Percentiles rank a stretch among this genome's conserved stretches.
Conservation (phyloP, 1,139 yeast genomes). For the Lodderomyces elongisporus region DNA sequence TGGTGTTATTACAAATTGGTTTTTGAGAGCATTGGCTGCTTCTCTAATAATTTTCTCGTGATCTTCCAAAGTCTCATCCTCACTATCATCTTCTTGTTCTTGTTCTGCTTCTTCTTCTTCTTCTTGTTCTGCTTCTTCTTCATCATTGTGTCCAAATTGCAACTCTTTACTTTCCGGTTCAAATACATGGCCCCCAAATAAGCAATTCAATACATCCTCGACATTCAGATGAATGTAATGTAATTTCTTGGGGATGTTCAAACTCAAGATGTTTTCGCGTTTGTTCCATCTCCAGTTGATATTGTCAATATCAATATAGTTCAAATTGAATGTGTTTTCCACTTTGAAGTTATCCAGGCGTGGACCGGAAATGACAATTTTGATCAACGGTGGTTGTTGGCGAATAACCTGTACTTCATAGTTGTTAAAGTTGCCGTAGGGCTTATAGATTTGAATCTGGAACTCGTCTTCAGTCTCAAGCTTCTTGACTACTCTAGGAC, state of each 20-base stretch:
- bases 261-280: constrained; percentile 32
- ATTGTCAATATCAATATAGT: constrained; percentile 28
- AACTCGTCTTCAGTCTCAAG: constrained; percentile 34
- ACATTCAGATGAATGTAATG: constrained; percentile 12
- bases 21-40: constrained; percentile 6
- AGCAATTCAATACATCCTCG: constrained; percentile 12
- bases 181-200: constrained; percentile 4
- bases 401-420: constrained; percentile 37
- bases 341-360: constrained; percentile 30
- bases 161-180: neutral
- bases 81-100: constrained; percentile 2
- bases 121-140: constrained; percentile 1
- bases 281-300: constrained; percentile 36
- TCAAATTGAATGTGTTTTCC: constrained; percentile 28
- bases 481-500: constrained; percentile 33
- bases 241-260: constrained; percentile 35
- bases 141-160: neutral
- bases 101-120: constrained; percentile 1
- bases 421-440: constrained; percentile 30
- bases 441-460: constrained; percentile 37
- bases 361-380: constrained; percentile 29
- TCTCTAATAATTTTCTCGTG: constrained; percentile 5
- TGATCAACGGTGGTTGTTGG: constrained; percentile 18
- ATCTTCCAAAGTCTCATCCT: constrained; percentile 5
- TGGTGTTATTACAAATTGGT: too few relatives aligned